Percentiles rank a stretch among this genome's conserved stretches.
phyloP scores from a whole-genome alignment of 2,329 filamentous ascomycete genomes.

The Fusarium mexicanum region DNA sequence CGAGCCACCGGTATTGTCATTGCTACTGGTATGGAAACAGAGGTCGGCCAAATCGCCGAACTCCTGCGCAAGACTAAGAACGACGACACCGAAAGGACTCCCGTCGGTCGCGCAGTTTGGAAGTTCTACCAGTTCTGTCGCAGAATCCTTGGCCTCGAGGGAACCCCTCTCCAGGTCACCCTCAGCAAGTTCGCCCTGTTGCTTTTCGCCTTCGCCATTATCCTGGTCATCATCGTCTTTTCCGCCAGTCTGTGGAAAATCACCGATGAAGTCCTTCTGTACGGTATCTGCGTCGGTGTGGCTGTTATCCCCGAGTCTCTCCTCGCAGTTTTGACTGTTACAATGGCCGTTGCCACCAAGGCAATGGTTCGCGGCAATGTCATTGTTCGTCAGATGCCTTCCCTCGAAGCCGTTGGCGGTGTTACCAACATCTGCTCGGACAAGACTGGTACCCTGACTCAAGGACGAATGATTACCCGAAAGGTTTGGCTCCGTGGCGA shows the following conservation, averaged over 20 bases:
- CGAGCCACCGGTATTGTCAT: slow-evolving; percentile 75
- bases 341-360: slow-evolving; percentile 73
- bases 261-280: slow-evolving; percentile 66
- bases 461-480: slow-evolving; percentile 72
- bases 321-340: slow-evolving; percentile 76
- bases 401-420: slow-evolving; percentile 73
- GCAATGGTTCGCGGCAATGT: slow-evolving; percentile 72
- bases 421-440: slow-evolving; percentile 78
- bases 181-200: slow-evolving; percentile 85
- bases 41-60: slow-evolving; percentile 80
- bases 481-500: slow-evolving; percentile 69
- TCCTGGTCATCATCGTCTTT: slow-evolving; percentile 71
- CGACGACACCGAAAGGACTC: slow-evolving; percentile 52
- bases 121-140: slow-evolving; percentile 56
- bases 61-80: slow-evolving; percentile 68
- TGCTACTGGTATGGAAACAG: slow-evolving; percentile 76
- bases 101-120: slow-evolving; percentile 57
- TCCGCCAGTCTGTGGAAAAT: slow-evolving; percentile 64
- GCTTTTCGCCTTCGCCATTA: slow-evolving; percentile 76
- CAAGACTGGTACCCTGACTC: slow-evolving; percentile 75
- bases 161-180: slow-evolving; percentile 86
- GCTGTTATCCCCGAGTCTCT: slow-evolving; percentile 73
- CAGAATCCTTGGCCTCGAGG: slow-evolving; percentile 72
- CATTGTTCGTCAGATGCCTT: slow-evolving; percentile 71
- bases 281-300: slow-evolving; percentile 69